A percentile compares a stretch with the other conserved stretches of the same genome.
phyloP scores from a whole-genome alignment of 148 eudicot species.

The Amaranthus palmeri region DNA sequence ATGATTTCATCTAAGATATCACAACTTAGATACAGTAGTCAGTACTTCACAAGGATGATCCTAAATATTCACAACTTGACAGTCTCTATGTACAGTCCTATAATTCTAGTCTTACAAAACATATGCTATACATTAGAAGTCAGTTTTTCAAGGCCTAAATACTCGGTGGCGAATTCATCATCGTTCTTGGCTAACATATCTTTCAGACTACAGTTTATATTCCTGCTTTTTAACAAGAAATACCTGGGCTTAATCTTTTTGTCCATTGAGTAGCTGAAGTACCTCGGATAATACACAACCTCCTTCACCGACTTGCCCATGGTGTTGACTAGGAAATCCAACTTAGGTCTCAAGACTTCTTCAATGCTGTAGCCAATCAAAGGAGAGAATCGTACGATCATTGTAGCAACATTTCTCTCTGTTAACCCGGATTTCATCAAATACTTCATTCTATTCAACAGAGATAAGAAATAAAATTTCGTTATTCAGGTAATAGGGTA shows the following conservation, averaged over 20 bases:
- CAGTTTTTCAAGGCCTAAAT: conserved; percentile 33
- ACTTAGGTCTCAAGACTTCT: conserved; percentile 67
- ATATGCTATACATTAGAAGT: background rate
- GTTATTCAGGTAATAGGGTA: background rate
- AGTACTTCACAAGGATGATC: background rate
- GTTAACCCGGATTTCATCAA: conserved; percentile 55
- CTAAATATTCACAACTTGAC: background rate
- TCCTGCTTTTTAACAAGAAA: conserved; percentile 41
- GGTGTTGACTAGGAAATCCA: conserved; percentile 54
- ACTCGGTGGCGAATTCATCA: conserved; percentile 68
- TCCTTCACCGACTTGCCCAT: conserved; percentile 63
- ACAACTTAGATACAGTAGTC: background rate
- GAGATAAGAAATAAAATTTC: background rate
- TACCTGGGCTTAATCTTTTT: conserved; percentile 79
- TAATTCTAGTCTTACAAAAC: background rate
- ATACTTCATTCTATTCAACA: conserved; percentile 48
- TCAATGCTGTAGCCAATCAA: conserved; percentile 69
- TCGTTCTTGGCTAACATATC: conserved; percentile 85
- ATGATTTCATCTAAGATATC: background rate
- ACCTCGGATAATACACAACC: conserved; percentile 73
- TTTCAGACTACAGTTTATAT: conserved; percentile 50
- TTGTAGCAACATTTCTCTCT: conserved; percentile 48
- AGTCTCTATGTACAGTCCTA: background rate
- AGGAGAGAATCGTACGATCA: conserved; percentile 79
- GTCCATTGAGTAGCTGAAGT: conserved; percentile 89